phyloP scores from a whole-genome alignment of 2,329 filamentous ascomycete genomes.

The Paecilomyces formosus region DNA sequence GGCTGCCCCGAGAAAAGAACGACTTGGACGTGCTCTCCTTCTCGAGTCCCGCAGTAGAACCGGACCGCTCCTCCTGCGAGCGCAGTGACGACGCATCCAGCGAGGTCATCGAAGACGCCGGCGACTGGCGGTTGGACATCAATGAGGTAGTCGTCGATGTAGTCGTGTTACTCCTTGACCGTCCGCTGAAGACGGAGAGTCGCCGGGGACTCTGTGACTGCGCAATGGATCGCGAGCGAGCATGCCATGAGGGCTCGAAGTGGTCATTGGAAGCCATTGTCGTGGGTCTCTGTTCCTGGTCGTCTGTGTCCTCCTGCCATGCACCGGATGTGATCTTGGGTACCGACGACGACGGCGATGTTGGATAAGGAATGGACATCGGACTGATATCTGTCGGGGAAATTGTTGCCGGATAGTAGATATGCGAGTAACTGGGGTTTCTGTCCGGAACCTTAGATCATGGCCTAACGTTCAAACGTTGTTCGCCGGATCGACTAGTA shows the following conservation, averaged over 20 bases:
- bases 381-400: background rate
- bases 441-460: background rate
- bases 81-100: constrained; percentile 21
- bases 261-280: constrained; percentile 25
- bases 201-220: constrained; percentile 31
- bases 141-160: constrained; percentile 42
- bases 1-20: constrained; percentile 36
- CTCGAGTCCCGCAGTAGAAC: constrained; percentile 20
- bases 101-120: constrained; percentile 37
- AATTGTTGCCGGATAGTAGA: background rate
- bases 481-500: background rate
- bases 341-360: background rate
- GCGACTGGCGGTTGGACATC: constrained; percentile 26
- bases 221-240: constrained; percentile 28
- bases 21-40: constrained; percentile 32
- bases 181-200: constrained; percentile 31
- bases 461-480: background rate
- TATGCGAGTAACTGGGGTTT: background rate
- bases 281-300: constrained; percentile 21
- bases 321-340: background rate
- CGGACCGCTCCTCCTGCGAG: constrained; percentile 24
- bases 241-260: constrained; percentile 25
- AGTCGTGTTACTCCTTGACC: constrained; percentile 39
- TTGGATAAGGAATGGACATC: background rate
- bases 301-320: constrained; percentile 18